A percentile compares a stretch with the other conserved stretches of the same genome.
phyloP scores from a whole-genome alignment of 768 basidiomycete genomes.

The Chalciporus pseudorubinellus region DNA sequence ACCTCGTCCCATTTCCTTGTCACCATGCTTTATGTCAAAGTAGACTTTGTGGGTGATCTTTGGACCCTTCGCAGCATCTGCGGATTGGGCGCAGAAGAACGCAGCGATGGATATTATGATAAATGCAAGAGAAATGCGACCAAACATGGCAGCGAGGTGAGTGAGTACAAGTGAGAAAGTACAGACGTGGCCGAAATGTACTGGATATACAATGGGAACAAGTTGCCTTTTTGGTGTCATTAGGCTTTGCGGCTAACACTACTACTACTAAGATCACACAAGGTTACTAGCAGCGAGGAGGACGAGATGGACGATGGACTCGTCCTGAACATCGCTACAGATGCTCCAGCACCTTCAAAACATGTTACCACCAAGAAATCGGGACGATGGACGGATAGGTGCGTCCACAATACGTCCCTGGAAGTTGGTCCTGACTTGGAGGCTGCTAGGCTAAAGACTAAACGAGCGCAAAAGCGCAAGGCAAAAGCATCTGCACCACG shows the following conservation, averaged over 20 bases:
- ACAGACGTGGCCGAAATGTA: constrained; percentile 20
- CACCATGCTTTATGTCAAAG: constrained; percentile 95
- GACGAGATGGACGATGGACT: constrained; percentile 66
- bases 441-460: constrained; percentile 63
- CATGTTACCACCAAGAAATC: constrained; percentile 46
- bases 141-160: constrained; percentile 43
- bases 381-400: constrained; percentile 81
- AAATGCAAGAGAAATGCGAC: constrained; percentile 59
- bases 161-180: constrained; percentile 14
- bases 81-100: constrained; percentile 68
- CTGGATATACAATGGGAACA: constrained; percentile 19
- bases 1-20: constrained; percentile 81
- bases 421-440: constrained; percentile 1
- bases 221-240: constrained; percentile 17
- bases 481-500: constrained; percentile 31
- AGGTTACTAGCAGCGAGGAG: background rate
- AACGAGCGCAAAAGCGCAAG: constrained; percentile 65
- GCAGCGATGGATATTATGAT: constrained; percentile 62
- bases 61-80: constrained; percentile 82
- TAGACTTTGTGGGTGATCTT: constrained; percentile 90
- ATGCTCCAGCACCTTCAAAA: constrained; percentile 30
- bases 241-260: background rate
- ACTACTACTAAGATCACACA: too few species aligned
- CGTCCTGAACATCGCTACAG: constrained; percentile 65
- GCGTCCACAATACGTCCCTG: constrained; percentile 17